Evolutionary conservation across 345 rosid species (phyloP).

Genomic region (Aquilaria malaccensis): DNA sequence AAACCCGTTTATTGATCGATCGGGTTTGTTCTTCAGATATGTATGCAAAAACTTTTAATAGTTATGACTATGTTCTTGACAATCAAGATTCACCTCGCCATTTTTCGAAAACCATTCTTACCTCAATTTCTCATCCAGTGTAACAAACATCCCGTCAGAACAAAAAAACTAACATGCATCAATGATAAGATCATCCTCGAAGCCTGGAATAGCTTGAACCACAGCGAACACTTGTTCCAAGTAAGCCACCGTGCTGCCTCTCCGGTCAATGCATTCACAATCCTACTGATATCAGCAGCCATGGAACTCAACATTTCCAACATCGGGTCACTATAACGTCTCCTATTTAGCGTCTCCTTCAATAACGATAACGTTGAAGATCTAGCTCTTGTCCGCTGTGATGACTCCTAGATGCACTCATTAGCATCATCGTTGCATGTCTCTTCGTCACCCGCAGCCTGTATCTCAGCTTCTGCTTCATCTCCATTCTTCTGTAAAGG

Average conservation of each 20-base stretch:
- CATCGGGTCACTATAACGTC: conserved; percentile 4
- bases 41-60: no score
- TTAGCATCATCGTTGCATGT: conserved; percentile 3
- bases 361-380: conserved; percentile 6
- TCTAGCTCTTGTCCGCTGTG: conserved; percentile 11
- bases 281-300: conserved; percentile 10
- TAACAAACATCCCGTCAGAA: conserved; percentile 13
- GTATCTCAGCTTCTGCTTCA: conserved; percentile 2
- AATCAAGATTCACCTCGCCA: no score
- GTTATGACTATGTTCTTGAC: no score
- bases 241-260: conserved; percentile 6
- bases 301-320: conserved; percentile 13
- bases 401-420: conserved; percentile 4
- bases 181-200: conserved; percentile 16
- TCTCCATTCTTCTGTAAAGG: not conserved
- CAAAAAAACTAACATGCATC: conserved; percentile 20
- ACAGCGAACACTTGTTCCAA: conserved; percentile 13
- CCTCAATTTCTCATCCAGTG: conserved; percentile 16
- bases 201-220: conserved; percentile 12
- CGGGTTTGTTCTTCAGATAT: no score
- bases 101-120: conserved; percentile 13
- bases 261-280: conserved; percentile 16
- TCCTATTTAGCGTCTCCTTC: conserved; percentile 4
- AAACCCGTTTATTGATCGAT: no score
- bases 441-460: conserved; percentile 6